These are phyloP conservation scores for Crithidia expoeki DNA, from an alignment of 208 protist genomes.

Conservation along the genomic window DNA sequence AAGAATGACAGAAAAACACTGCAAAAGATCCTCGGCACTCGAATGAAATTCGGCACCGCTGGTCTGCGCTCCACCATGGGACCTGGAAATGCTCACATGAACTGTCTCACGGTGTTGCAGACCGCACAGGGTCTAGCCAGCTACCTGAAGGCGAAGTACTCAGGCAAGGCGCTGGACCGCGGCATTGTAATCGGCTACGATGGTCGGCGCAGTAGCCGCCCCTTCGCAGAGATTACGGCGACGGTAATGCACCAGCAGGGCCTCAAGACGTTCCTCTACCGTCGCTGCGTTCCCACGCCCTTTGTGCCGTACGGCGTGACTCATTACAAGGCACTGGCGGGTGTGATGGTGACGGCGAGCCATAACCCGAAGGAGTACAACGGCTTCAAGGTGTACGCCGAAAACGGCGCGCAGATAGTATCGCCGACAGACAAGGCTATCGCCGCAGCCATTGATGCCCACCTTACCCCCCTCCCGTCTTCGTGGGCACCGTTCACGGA, in stretches of 20 bases:
- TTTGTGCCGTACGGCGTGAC: slow-evolving; percentile 89
- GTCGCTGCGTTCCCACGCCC: slow-evolving; percentile 88
- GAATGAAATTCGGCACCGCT: slow-evolving; percentile 96
- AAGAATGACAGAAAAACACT: slow-evolving; percentile 49
- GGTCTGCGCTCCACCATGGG: slow-evolving; percentile 94
- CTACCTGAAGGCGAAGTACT: slow-evolving; percentile 61
- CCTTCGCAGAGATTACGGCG: slow-evolving; percentile 90
- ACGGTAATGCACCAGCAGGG: slow-evolving; percentile 82
- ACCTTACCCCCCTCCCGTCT: slow-evolving; percentile 81
- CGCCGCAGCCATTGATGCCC: slow-evolving; percentile 78
- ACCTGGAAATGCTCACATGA: slow-evolving; percentile 95
- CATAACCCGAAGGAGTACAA: slow-evolving; percentile 99
- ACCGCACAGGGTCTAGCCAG: slow-evolving; percentile 88
- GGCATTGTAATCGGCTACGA: slow-evolving; percentile 96
- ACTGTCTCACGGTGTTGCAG: slow-evolving; percentile 96
- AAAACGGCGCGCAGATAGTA: slow-evolving; percentile 96
- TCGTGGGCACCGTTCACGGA: slow-evolving; percentile 56
- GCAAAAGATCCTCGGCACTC: slow-evolving; percentile 61
- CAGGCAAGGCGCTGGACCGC: slow-evolving; percentile 33
- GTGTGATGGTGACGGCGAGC: slow-evolving; percentile 98
- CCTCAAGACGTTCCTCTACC: slow-evolving; percentile 90
- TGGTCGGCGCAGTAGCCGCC: slow-evolving; percentile 91
- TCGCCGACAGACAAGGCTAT: slow-evolving; percentile 96
- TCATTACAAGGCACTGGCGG: slow-evolving; percentile 65
- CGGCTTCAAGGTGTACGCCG: slow-evolving; percentile 99